phyloP scores from a whole-genome alignment of 208 protist species.

The Acanthamoeba sp. region DNA sequence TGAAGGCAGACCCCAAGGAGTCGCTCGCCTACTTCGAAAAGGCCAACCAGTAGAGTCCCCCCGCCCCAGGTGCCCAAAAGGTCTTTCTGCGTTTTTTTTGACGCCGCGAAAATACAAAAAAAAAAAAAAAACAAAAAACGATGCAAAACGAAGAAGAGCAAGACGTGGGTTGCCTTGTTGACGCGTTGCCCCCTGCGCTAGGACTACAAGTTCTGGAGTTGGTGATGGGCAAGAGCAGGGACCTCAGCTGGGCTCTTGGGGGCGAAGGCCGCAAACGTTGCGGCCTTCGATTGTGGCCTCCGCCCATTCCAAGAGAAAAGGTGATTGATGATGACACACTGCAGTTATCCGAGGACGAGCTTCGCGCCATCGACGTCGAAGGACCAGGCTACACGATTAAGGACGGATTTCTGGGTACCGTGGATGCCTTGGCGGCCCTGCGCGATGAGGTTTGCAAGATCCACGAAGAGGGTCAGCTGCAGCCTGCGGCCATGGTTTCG shows the following conservation, averaged over 20 bases:
- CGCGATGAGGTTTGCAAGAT: neutral
- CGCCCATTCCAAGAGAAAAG: neutral
- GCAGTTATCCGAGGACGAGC: neutral
- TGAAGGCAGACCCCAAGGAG: slow-evolving; percentile 95
- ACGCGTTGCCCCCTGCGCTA: neutral
- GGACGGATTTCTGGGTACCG: neutral
- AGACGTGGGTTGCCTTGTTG: no score
- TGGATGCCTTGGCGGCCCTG: neutral
- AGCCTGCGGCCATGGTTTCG: neutral
- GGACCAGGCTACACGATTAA: neutral
- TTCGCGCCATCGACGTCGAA: neutral
- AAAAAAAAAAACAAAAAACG: no score
- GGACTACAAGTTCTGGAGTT: neutral
- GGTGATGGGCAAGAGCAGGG: neutral
- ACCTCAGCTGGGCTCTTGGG: neutral
- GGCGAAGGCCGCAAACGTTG: neutral
- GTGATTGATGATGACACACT: neutral
- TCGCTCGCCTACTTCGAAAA: slow-evolving; percentile 68
- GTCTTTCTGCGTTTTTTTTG: no score
- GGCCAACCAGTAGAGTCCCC: slow-evolving; percentile 46
- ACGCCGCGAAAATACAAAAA: no score
- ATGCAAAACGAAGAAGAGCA: no score
- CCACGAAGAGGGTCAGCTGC: neutral
- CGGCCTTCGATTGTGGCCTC: neutral
- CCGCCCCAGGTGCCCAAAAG: no score